phyloP scores from a whole-genome alignment of 192 early-diverging fungal genomes.

The Funneliformis geosporum region DNA sequence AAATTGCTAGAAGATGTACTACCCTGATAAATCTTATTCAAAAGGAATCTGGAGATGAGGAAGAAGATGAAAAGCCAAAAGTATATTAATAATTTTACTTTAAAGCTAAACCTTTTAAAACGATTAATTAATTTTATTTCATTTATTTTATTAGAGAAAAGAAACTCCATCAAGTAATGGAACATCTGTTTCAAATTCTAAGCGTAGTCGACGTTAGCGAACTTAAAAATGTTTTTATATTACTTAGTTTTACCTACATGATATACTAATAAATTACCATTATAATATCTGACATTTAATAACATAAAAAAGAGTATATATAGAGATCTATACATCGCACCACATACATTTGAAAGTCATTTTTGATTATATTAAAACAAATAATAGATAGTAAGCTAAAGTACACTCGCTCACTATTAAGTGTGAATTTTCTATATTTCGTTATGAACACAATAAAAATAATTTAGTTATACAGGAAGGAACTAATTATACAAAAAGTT shows the following conservation, averaged over 20 bases:
- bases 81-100: neutral
- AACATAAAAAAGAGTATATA: too few relatives aligned
- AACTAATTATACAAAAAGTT: too few relatives aligned
- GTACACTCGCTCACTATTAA: too few relatives aligned
- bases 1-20: slow-evolving; percentile 81
- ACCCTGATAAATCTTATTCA: slow-evolving; percentile 72
- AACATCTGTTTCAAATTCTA: neutral
- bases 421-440: too few relatives aligned
- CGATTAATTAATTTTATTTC: neutral
- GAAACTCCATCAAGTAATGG: neutral
- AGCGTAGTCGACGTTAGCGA: neutral
- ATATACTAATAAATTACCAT: neutral
- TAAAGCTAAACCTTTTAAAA: neutral
- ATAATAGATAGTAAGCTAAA: too few relatives aligned
- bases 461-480: too few relatives aligned
- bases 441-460: too few relatives aligned
- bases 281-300: neutral
- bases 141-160: neutral
- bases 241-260: neutral
- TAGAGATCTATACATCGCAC: too few relatives aligned
- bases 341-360: too few relatives aligned
- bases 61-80: slow-evolving; percentile 37
- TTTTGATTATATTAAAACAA: too few relatives aligned
- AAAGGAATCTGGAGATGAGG: slow-evolving; percentile 56
- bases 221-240: neutral